A percentile compares a stretch with the other conserved stretches of the same genome.
phyloP scores from a whole-genome alignment of 345 rosid species.

The Punica granatum region DNA sequence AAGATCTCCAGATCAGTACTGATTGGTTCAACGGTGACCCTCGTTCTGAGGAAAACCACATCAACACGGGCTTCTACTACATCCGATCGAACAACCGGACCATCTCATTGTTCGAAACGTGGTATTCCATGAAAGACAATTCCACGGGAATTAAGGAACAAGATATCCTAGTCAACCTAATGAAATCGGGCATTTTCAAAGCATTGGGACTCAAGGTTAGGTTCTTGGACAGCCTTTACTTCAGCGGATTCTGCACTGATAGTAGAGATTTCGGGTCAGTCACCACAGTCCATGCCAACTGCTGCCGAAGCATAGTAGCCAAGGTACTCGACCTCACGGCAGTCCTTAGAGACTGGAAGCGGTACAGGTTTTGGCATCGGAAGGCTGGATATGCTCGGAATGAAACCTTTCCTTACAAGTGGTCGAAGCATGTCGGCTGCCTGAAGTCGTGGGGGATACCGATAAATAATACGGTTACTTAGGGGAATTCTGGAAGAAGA shows the following conservation, averaged over 20 bases:
- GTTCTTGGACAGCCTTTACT: constrained; percentile 43
- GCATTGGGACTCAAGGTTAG: constrained; percentile 34
- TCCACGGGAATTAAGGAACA: constrained; percentile 60
- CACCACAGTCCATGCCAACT: constrained; percentile 71
- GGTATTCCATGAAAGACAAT: constrained; percentile 54
- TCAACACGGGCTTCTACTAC: constrained; percentile 74
- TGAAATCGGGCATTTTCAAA: constrained; percentile 23
- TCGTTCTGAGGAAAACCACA: constrained; percentile 19
- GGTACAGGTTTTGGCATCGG: constrained; percentile 17
- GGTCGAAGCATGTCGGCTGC: constrained; percentile 40
- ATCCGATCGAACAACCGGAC: constrained; percentile 62
- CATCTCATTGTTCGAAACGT: constrained; percentile 41
- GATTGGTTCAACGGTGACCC: constrained; percentile 29
- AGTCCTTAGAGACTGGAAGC: constrained; percentile 61
- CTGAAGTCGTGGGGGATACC: constrained; percentile 30
- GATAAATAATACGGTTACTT: neutral
- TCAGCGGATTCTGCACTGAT: constrained; percentile 77
- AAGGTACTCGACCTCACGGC: constrained; percentile 49
- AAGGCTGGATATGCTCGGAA: neutral
- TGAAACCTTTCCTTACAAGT: constrained; percentile 10
- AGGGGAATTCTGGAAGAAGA: too few species aligned
- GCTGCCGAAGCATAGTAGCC: constrained; percentile 64
- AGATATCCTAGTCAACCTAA: constrained; percentile 47
- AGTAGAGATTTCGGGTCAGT: constrained; percentile 44
- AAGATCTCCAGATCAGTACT: constrained; percentile 34